Conservation (phyloP, 164 flowering plant genomes). For the Pachysandra terminalis region DNA sequence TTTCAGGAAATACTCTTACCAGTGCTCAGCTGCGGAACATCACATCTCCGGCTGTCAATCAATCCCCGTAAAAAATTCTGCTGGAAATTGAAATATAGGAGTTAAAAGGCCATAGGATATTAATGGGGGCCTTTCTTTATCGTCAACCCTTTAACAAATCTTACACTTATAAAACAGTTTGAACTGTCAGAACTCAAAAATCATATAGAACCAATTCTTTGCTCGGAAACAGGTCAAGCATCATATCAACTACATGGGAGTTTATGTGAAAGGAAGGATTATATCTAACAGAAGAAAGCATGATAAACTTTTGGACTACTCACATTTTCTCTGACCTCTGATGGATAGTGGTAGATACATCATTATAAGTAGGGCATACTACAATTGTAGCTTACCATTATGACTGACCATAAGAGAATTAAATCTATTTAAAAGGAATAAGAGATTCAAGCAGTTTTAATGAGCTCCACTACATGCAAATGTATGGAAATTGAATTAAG, state of each 20-base stretch:
- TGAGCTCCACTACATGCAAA: not conserved
- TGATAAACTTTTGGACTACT: not conserved
- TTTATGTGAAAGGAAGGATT: not conserved
- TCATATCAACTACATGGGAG: not conserved
- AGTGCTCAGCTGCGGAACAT: constrained; percentile 27
- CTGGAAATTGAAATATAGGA: constrained; percentile 32
- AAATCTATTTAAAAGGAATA: too few relatives aligned
- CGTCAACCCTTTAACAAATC: not conserved
- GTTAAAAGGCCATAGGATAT: not conserved
- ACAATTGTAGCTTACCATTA: too few relatives aligned
- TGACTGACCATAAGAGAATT: too few relatives aligned
- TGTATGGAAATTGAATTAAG: not conserved
- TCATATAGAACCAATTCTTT: not conserved
- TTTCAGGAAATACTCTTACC: constrained; percentile 39
- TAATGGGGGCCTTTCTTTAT: not conserved
- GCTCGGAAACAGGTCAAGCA: not conserved
- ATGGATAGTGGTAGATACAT: not conserved
- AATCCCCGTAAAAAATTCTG: constrained; percentile 24
- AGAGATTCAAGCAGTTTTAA: not conserved
- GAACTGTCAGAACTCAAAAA: not conserved
- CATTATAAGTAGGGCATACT: not conserved
- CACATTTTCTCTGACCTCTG: not conserved
- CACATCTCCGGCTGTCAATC: constrained; percentile 22
- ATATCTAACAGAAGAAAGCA: not conserved
- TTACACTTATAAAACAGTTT: too few relatives aligned